phyloP scores from a whole-genome alignment of 164 flowering plant species.

The Umbellularia californica region DNA sequence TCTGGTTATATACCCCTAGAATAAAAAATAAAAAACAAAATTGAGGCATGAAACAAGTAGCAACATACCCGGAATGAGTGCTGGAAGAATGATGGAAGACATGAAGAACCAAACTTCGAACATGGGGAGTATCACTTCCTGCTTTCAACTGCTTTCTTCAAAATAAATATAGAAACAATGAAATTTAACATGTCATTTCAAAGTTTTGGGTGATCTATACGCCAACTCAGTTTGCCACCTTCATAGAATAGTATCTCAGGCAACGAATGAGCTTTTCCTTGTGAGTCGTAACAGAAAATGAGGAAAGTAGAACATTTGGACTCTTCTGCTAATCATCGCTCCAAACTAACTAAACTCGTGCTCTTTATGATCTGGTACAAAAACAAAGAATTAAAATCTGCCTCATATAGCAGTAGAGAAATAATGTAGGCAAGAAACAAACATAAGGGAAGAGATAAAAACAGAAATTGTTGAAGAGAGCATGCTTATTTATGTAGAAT shows the following conservation, averaged over 20 bases:
- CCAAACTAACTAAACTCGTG: conserved; percentile 28
- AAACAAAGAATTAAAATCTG: conserved; percentile 6
- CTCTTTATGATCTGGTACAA: conserved; percentile 45
- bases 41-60: background rate
- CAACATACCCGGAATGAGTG: conserved; percentile 23
- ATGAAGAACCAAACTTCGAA: conserved; percentile 6
- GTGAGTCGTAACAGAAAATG: conserved; percentile 1
- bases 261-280: conserved; percentile 1
- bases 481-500: background rate
- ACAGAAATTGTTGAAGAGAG: background rate
- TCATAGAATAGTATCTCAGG: conserved; percentile 2
- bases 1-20: too few relatives aligned
- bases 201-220: conserved; percentile 5
- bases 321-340: conserved; percentile 17
- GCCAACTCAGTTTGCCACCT: conserved; percentile 9
- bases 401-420: background rate
- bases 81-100: conserved; percentile 12
- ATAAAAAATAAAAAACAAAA: too few relatives aligned
- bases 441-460: too few relatives aligned
- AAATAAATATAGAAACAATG: conserved; percentile 8
- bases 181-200: conserved; percentile 8
- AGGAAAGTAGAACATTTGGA: conserved; percentile 4
- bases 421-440: background rate
- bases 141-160: conserved; percentile 8
- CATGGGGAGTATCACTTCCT: conserved; percentile 10